Evolutionary conservation across 441 rosid species (phyloP), one percentile per base, ranked within the genome.

Genomic region (Daphne laureola): DNA sequence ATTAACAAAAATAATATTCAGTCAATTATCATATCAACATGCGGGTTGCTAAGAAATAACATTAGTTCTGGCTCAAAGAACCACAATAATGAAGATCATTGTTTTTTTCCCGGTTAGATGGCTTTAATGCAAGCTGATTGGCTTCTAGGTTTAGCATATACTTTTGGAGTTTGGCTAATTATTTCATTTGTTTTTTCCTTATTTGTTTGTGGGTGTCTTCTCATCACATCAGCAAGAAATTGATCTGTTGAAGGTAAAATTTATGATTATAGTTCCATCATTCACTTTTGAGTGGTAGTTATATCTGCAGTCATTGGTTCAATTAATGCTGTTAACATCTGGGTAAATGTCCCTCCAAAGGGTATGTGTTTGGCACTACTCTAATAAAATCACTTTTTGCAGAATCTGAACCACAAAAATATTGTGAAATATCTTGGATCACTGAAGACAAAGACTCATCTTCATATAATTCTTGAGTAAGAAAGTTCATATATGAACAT

Each of bases 391-490:
- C 4, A 63, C 59, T 57, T 16, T 43, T 56, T 72, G 70, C 90
- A 94, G 99, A 94, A 86, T 67, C 59, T 94, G 80, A 94, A 94
- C 74, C 99, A 94, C 70, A 94, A 86, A 74, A 94, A 94, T 78
- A 94, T 94, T 52, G 99, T 90, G 61, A 90, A 94, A 71, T 94
- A 94, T 76, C 94, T 86, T 59, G 99, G 98, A 40, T 94, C 98
- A 16, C 78, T 67, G 71, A 94, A 94, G 82, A 94, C 99, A 51
- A 94, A 71, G 79, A 69, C 81, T 61, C 99, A 94, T 68, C 98
- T 94, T 77, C 97, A 90, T 75, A 94, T 94, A 66, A 83, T 94
- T 54, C 94, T 94, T 55, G 99, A 94, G 99, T 94, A 78, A 82
- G 98, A 64, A 53, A 50, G 49, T 63, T 67, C 18, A 52, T 62